A percentile compares a stretch with the other conserved stretches of the same genome.
Conservation (phyloP, 306 rosid genomes). For the Trifolium dubium region DNA sequence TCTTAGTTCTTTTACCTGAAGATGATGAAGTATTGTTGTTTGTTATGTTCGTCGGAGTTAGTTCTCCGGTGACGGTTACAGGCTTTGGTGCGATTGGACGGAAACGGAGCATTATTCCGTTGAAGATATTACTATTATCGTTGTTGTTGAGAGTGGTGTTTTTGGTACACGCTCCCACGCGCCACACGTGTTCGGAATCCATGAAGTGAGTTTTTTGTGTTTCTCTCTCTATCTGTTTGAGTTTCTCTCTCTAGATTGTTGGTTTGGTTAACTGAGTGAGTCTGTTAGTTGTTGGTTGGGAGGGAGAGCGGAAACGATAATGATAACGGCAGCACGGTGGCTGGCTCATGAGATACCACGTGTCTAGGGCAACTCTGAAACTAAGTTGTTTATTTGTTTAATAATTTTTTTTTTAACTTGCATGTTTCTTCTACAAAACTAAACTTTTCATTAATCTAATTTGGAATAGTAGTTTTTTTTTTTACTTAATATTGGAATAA, state of each 20-base stretch:
- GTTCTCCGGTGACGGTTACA: slow-evolving; percentile 13
- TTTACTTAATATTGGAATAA: no score
- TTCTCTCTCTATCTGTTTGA: slow-evolving; percentile 5
- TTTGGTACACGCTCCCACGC: slow-evolving; percentile 40
- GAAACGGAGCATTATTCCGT: slow-evolving; percentile 64
- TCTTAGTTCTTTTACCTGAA: slow-evolving; percentile 51
- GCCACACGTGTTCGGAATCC: slow-evolving; percentile 58
- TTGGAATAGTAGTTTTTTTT: no score
- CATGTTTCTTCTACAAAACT: no score
- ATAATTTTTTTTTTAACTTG: not conserved
- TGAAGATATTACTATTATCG: slow-evolving; percentile 36
- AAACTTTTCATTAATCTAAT: no score
- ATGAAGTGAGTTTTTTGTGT: slow-evolving; percentile 39
- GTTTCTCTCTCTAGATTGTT: slow-evolving; percentile 30
- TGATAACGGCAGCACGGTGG: slow-evolving; percentile 70
- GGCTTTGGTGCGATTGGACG: slow-evolving; percentile 86
- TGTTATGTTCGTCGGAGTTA: slow-evolving; percentile 20
- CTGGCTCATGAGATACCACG: slow-evolving; percentile 61
- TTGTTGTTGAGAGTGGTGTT: slow-evolving; percentile 2
- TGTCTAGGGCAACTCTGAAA: slow-evolving; percentile 58
- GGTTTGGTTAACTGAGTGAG: slow-evolving; percentile 23
- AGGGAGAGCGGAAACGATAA: slow-evolving; percentile 61
- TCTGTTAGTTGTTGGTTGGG: slow-evolving; percentile 14
- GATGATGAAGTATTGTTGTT: not conserved
- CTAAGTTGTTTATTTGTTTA: not conserved